Evolutionary conservation across 2,329 filamentous ascomycete genomes (phyloP).

Genomic region (Trichoderma sp.): DNA sequence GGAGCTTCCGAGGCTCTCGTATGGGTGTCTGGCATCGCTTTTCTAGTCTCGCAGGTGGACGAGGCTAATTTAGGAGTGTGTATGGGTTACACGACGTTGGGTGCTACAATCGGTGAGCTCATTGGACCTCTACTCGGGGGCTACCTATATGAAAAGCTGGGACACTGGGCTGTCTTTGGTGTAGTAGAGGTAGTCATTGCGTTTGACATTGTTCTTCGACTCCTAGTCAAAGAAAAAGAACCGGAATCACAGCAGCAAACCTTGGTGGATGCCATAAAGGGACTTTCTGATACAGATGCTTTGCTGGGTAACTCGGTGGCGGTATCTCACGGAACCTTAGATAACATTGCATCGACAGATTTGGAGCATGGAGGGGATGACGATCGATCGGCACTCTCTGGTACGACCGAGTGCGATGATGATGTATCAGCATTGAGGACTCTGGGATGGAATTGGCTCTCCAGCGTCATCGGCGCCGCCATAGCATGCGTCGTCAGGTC

Average conservation of each 20-base stretch:
- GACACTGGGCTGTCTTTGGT: constrained; percentile 17
- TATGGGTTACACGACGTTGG: constrained; percentile 19
- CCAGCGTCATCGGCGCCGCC: constrained; percentile 10
- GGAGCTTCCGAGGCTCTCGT: constrained; percentile 19
- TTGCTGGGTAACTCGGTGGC: background rate
- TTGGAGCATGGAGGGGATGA: background rate
- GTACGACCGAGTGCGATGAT: background rate
- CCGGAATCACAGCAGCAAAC: background rate
- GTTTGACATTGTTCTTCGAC: background rate
- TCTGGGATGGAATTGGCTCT: constrained; percentile 19
- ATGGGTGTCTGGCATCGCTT: constrained; percentile 20
- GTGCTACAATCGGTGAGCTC: constrained; percentile 19
- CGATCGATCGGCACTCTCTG: background rate
- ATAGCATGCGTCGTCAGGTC: constrained; percentile 11
- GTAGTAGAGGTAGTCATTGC: constrained; percentile 9
- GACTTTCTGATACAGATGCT: background rate
- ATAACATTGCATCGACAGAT: background rate
- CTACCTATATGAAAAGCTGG: constrained; percentile 13
- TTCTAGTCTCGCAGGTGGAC: constrained; percentile 19
- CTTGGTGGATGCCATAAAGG: background rate
- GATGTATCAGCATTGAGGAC: background rate
- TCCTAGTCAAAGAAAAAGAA: constrained; percentile 11
- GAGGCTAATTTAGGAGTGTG: constrained; percentile 16
- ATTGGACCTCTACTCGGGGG: constrained; percentile 13
- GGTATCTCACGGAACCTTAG: background rate